A percentile compares a stretch with the other conserved stretches of the same genome.
Evolutionary conservation across 2,329 filamentous ascomycete genomes (phyloP).

Genomic region (Ceratocystis albifundus): DNA sequence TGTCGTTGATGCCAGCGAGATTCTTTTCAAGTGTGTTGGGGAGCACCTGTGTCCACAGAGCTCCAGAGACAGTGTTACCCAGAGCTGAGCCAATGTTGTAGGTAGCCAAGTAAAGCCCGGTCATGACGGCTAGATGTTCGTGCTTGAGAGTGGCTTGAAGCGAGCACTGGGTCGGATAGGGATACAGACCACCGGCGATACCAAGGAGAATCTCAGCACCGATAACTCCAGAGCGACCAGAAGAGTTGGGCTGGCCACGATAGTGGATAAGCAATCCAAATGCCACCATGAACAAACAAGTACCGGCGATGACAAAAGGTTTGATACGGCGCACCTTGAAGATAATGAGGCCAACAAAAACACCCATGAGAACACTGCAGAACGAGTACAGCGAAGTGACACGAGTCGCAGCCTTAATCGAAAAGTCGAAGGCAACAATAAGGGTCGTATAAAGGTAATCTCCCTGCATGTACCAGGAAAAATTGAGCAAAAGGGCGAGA

Average conservation of each 20-base stretch:
- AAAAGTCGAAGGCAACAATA: slow-evolving; percentile 49
- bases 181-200: slow-evolving; percentile 52
- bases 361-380: slow-evolving; percentile 46
- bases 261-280: slow-evolving; percentile 54
- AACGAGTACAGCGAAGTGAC: slow-evolving; percentile 49
- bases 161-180: slow-evolving; percentile 38
- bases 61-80: slow-evolving; percentile 49
- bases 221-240: slow-evolving; percentile 45
- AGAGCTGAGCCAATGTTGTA: slow-evolving; percentile 53
- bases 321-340: slow-evolving; percentile 49
- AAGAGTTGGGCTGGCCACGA: slow-evolving; percentile 39
- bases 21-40: slow-evolving; percentile 36
- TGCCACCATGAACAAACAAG: slow-evolving; percentile 50
- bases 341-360: slow-evolving; percentile 45
- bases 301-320: slow-evolving; percentile 50
- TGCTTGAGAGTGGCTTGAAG: slow-evolving; percentile 35
- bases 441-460: slow-evolving; percentile 55
- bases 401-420: slow-evolving; percentile 44
- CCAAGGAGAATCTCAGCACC: slow-evolving; percentile 52
- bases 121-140: slow-evolving; percentile 51
- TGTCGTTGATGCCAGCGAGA: slow-evolving; percentile 31
- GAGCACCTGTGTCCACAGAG: slow-evolving; percentile 50
- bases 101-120: slow-evolving; percentile 49
- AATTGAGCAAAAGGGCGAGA: slow-evolving; percentile 46
- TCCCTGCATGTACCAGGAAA: slow-evolving; percentile 51